These are phyloP conservation scores for Ogataea haglerorum DNA, from an alignment of 805 yeast genomes.

Conservation along the genomic window DNA sequence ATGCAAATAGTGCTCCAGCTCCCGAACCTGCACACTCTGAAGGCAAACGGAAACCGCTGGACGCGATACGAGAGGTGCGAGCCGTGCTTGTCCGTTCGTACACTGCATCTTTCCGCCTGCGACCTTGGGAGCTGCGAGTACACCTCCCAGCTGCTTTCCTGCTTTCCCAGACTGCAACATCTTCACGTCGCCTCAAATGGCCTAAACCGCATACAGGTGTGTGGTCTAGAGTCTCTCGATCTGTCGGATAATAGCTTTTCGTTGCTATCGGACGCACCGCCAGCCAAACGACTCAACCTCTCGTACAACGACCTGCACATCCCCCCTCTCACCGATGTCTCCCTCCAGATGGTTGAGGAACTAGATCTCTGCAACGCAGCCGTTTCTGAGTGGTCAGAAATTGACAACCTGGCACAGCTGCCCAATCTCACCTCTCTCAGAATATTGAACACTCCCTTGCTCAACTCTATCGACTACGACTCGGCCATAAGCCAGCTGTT, in stretches of 20 bases:
- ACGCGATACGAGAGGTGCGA: background rate
- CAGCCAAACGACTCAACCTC: slow-evolving; percentile 31
- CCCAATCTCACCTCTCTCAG: slow-evolving; percentile 45
- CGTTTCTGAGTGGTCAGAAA: slow-evolving; percentile 43
- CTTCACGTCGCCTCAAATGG: slow-evolving; percentile 33
- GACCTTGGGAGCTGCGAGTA: slow-evolving; percentile 4
- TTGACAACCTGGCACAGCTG: slow-evolving; percentile 44
- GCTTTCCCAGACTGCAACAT: slow-evolving; percentile 18
- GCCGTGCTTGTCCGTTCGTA: slow-evolving; percentile 9
- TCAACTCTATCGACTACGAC: slow-evolving; percentile 22
- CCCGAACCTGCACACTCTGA: slow-evolving; percentile 38
- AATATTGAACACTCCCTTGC: slow-evolving; percentile 53
- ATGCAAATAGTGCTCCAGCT: slow-evolving; percentile 36
- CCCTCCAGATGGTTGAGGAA: slow-evolving; percentile 12
- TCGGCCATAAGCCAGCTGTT: slow-evolving; percentile 20
- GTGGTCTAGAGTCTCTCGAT: slow-evolving; percentile 11
- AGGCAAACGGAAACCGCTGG: slow-evolving; percentile 55
- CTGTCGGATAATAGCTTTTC: slow-evolving; percentile 41
- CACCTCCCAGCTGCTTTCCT: background rate
- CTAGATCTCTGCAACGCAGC: slow-evolving; percentile 54
- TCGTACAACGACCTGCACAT: slow-evolving; percentile 36
- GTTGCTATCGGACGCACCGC: slow-evolving; percentile 18
- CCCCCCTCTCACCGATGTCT: background rate
- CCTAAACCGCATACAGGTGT: slow-evolving; percentile 5
- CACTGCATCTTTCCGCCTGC: slow-evolving; percentile 21